Evolutionary conservation across 768 basidiomycete species (phyloP).

Genomic region (Lactarius hatsudake): DNA sequence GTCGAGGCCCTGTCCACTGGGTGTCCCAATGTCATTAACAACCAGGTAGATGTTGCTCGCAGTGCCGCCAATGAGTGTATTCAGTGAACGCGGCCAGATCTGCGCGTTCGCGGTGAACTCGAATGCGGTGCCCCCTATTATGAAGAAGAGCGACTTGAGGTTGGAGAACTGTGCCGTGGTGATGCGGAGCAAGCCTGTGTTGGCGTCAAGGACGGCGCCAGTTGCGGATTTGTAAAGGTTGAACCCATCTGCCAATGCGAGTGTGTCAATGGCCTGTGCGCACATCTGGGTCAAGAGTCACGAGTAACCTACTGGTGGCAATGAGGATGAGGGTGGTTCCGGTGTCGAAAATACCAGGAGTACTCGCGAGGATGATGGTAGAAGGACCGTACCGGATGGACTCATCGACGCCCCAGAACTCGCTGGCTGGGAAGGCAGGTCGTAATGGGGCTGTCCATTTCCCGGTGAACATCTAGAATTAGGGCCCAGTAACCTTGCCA

Average conservation of each 20-base stretch:
- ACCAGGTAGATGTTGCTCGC: slow-evolving; percentile 34
- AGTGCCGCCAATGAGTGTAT: slow-evolving; percentile 33
- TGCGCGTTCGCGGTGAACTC: slow-evolving; percentile 40
- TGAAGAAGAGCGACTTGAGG: slow-evolving; percentile 58
- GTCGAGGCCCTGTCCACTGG: slow-evolving; percentile 36
- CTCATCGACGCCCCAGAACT: slow-evolving; percentile 35
- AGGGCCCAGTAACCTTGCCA: too few species aligned
- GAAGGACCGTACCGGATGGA: slow-evolving; percentile 30
- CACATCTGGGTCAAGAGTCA: slow-evolving; percentile 22
- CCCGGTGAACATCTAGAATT: background rate
- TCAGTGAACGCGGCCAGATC: slow-evolving; percentile 35
- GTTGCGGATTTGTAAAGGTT: slow-evolving; percentile 33
- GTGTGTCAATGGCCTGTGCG: slow-evolving; percentile 30
- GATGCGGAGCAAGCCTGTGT: background rate
- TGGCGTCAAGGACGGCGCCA: slow-evolving; percentile 34
- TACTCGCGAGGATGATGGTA: slow-evolving; percentile 26
- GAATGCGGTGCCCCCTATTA: slow-evolving; percentile 45
- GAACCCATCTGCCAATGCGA: slow-evolving; percentile 32
- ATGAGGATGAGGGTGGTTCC: slow-evolving; percentile 34
- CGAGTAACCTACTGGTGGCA: slow-evolving; percentile 20
- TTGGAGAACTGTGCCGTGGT: slow-evolving; percentile 39
- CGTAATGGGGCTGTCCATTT: slow-evolving; percentile 31
- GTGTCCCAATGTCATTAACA: slow-evolving; percentile 32
- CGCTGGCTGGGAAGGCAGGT: slow-evolving; percentile 24
- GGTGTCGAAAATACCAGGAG: slow-evolving; percentile 35